These are phyloP conservation scores for Spathaspora hagerdaliae DNA, from an alignment of 805 yeast genomes.

Conservation along the genomic window DNA sequence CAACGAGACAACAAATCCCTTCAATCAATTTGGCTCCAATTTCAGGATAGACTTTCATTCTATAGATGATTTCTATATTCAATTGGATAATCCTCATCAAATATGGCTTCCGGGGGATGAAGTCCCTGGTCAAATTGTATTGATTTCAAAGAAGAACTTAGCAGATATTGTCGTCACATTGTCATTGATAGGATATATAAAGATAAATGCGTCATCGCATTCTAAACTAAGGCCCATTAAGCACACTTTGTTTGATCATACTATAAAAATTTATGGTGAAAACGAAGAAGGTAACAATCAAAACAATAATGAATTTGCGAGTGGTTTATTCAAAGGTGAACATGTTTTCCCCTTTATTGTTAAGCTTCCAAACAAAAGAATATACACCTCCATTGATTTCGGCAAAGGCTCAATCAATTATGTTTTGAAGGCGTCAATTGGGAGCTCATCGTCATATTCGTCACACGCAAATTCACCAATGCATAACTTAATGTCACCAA, in stretches of 20 bases:
- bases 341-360: constrained; percentile 86
- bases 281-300: constrained; percentile 9
- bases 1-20: background rate
- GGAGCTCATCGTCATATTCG: constrained; percentile 12
- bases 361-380: constrained; percentile 68
- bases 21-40: constrained; percentile 5
- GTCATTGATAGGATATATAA: constrained; percentile 54
- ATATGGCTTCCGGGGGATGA: constrained; percentile 79
- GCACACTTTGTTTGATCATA: constrained; percentile 53
- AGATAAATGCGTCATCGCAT: constrained; percentile 49
- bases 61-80: constrained; percentile 64
- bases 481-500: background rate
- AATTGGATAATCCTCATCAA: constrained; percentile 70
- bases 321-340: constrained; percentile 72
- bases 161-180: constrained; percentile 51
- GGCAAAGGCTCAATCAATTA: constrained; percentile 83
- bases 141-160: constrained; percentile 53
- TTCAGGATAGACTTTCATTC: constrained; percentile 35
- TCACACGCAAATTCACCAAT: background rate
- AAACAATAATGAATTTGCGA: constrained; percentile 22
- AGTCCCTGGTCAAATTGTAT: constrained; percentile 58
- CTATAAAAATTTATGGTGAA: constrained; percentile 55
- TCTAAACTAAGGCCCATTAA: constrained; percentile 51
- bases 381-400: constrained; percentile 72
- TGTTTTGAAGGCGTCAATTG: constrained; percentile 49